Evolutionary conservation across 2,329 filamentous ascomycete species (phyloP), one percentile per base, ranked within the genome.

Genomic region (Diaporthe caulivora): DNA sequence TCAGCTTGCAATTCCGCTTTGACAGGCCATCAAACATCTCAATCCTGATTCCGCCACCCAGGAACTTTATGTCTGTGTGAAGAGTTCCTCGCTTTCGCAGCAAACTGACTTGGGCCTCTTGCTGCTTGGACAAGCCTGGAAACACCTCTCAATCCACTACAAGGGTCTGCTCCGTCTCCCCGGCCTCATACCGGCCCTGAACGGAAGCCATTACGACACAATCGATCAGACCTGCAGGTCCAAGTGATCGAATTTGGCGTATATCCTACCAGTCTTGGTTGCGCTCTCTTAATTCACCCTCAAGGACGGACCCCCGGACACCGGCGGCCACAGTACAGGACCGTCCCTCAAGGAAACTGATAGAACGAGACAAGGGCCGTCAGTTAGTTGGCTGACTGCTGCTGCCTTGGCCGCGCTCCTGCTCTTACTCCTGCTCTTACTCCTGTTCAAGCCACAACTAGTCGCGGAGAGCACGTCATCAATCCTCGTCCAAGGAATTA

Each of bases 311-410:
- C n/a, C n/a, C n/a, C n/a, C n/a, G n/a, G n/a, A n/a, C 34, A 34
- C 34, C 34, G 34, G 34, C 5, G 34, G 9, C 5, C 34, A 34
- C 34, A 9, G 34, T 5, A 34, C 34, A 5, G 9, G 6, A 40
- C 37, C 51, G 51, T 55, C 42, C 42, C 58, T 69, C 65, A 29
- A 70, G 64, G 70, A 73, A 74, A 57, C 70, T 70, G 55, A 67
- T 70, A 42, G 73, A 73, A 73, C 51, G 51, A 55, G 67, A 71
- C 58, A 70, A 67, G 58, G 71, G 57, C 65, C n/a, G n/a, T n/a
- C n/a, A 55, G 31, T 9, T 55, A 31, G 40, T 9, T 62, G 40
- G 73, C 71, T 71, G 60, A 64, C 67, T 34, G 26, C 37, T 60
- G 57, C 55, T 42, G 55, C 55, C 24, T 53, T 53, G 51, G 51